These are phyloP conservation scores for Lyophyllum atratum DNA, from an alignment of 768 basidiomycete species.

Conservation along the genomic window DNA sequence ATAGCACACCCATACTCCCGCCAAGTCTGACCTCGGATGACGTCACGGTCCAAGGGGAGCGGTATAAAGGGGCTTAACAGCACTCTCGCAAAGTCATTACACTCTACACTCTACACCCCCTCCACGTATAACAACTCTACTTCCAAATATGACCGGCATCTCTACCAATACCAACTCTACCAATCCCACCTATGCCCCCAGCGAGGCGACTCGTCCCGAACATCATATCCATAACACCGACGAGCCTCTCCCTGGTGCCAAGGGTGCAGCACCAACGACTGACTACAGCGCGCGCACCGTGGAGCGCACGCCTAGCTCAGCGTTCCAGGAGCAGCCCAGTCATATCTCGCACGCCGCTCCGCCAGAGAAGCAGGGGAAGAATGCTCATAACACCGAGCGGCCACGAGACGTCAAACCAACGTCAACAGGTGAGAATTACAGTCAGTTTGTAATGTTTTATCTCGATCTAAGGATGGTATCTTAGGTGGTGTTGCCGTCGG, in stretches of 20 bases:
- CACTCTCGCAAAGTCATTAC: too few species aligned
- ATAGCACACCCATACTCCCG: too few species aligned
- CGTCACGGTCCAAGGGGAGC: too few species aligned
- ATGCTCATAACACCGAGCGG: not conserved
- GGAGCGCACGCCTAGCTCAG: constrained; percentile 27
- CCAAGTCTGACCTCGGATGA: too few species aligned
- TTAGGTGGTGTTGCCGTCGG: constrained; percentile 36
- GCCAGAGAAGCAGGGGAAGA: not conserved
- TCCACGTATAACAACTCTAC: too few species aligned
- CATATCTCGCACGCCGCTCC: not conserved
- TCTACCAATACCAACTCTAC: too few species aligned
- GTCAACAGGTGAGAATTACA: constrained; percentile 1
- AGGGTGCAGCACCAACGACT: constrained; percentile 24
- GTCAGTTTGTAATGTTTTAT: not conserved
- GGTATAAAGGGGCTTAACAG: too few species aligned
- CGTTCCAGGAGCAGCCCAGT: constrained; percentile 14
- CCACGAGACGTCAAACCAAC: constrained; percentile 4
- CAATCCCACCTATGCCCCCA: too few species aligned
- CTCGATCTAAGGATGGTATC: too few species aligned
- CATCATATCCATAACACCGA: constrained; percentile 50
- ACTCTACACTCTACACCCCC: too few species aligned
- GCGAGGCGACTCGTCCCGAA: constrained; percentile 31
- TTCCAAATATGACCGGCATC: too few species aligned
- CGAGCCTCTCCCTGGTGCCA: constrained; percentile 50
- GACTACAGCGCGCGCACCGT: constrained; percentile 44